Evolutionary conservation across 2,329 filamentous ascomycete species (phyloP).

Genomic region (Aspergillus latus): DNA sequence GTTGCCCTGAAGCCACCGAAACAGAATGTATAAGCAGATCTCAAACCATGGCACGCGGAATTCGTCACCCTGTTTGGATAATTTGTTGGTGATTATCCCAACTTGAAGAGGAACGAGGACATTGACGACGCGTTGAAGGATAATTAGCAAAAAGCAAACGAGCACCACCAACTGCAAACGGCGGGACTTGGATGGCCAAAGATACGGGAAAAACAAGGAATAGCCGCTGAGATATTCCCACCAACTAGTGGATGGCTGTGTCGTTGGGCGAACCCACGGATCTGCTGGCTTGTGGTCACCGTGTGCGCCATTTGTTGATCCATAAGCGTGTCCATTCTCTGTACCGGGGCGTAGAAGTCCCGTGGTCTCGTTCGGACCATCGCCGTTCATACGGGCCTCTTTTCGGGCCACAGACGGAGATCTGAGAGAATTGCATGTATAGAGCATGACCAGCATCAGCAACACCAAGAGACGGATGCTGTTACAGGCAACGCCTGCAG

Average conservation of each 20-base stretch:
- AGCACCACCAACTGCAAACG: slow-evolving; percentile 76
- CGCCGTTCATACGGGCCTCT: slow-evolving; percentile 29
- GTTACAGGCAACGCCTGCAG: slow-evolving; percentile 54
- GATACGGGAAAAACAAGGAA: slow-evolving; percentile 89
- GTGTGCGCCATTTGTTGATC: slow-evolving; percentile 45
- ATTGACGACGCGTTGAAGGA: slow-evolving; percentile 81
- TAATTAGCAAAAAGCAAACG: slow-evolving; percentile 76
- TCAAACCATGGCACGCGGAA: slow-evolving; percentile 67
- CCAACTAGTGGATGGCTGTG: slow-evolving; percentile 85
- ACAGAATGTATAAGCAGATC: slow-evolving; percentile 74
- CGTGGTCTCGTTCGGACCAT: slow-evolving; percentile 45
- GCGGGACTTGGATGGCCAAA: slow-evolving; percentile 84
- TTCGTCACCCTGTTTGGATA: slow-evolving; percentile 60
- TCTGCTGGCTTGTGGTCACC: slow-evolving; percentile 51
- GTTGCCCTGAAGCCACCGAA: slow-evolving; percentile 79
- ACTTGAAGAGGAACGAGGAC: slow-evolving; percentile 81
- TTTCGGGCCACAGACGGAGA: slow-evolving; percentile 43
- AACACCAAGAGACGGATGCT: slow-evolving; percentile 68
- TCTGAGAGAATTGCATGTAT: slow-evolving; percentile 51
- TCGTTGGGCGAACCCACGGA: slow-evolving; percentile 86
- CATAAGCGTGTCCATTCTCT: slow-evolving; percentile 49
- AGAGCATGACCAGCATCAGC: slow-evolving; percentile 60
- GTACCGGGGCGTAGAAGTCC: slow-evolving; percentile 42
- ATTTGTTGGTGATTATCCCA: slow-evolving; percentile 72
- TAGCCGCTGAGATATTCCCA: slow-evolving; percentile 95